Evolutionary conservation across 371 early-diverging fungal species (phyloP), one percentile per base, ranked within the genome.

Genomic region (Mucor mucedo): DNA sequence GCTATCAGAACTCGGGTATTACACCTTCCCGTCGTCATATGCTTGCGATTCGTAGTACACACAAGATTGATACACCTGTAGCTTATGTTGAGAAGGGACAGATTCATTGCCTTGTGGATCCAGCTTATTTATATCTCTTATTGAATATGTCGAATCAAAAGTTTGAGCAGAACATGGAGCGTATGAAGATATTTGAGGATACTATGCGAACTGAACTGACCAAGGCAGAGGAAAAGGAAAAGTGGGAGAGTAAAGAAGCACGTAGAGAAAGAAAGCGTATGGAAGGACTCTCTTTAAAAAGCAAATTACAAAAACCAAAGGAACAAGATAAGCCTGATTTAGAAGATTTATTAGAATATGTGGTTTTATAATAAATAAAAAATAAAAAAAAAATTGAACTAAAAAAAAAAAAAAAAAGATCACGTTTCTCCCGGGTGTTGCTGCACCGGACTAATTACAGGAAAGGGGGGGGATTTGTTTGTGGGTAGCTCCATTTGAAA

Each of bases 1-100:
- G 89, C 4, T 88, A 83, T 53, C 84, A 86, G 52, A 87, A 88
- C 47, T 85, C 85, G 11, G 89, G 89, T 33, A 82, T 88, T 45
- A 76, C 85, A 33, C 80, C 85, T 38, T 86, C 86, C 0, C 71
- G 73, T 44, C 75, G 89, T 21, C 82, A 85, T 39, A 86, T 88
- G 86, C 69, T 88, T 7, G 85, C 85, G 8, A 84, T 88, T 40
- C 76, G 86, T 8, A 83, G 81, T 49, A 84, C 89, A 11, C 79
- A 82, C 54, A 85, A 87, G 55, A 68, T 88, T 27, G 89, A 87
- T 57, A 79, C 80, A 8, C 89, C 89, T 1, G 82, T 88, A 39
- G 88, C 83, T 9, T 77, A 79, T 49, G 64, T 85, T n/a, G 67
- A 79, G 5, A 65, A 65, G 5, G 64, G 70, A 2, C 72, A 63